Percentiles rank a stretch among this genome's conserved stretches.
phyloP scores from a whole-genome alignment of 31 red algal genomes.

The Endocladia muricata region DNA sequence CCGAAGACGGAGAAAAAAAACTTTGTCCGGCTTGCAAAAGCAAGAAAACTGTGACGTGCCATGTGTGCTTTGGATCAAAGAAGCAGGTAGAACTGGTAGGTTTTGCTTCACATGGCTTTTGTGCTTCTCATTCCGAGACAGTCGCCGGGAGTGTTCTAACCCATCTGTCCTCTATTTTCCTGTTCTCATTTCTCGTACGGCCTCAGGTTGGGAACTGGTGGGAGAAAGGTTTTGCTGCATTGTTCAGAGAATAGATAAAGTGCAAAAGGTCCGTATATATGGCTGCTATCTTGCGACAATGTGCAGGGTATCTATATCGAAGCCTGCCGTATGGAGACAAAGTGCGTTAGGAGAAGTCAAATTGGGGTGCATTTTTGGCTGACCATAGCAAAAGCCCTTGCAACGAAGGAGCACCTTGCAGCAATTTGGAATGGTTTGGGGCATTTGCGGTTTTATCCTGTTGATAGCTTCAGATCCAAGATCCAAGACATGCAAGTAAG shows the following conservation, averaged over 20 bases:
- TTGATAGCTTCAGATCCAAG: too few relatives aligned
- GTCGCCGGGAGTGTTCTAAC: not conserved
- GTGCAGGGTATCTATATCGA: too few relatives aligned
- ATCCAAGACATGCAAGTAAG: too few relatives aligned
- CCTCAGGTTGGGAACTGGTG: conserved; percentile 45
- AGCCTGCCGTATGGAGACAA: too few relatives aligned
- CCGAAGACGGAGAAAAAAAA: conserved; percentile 32
- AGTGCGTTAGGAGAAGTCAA: too few relatives aligned
- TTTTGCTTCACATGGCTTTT: not conserved
- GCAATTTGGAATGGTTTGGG: too few relatives aligned
- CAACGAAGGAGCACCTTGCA: too few relatives aligned
- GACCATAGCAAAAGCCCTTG: too few relatives aligned
- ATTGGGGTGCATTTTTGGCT: too few relatives aligned
- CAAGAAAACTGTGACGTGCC: conserved; percentile 42
- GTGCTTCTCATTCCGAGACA: not conserved
- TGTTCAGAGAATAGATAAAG: conserved; percentile 29
- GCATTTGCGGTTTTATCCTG: too few relatives aligned
- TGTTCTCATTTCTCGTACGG: not conserved
- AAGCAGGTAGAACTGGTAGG: conserved; percentile 72
- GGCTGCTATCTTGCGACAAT: too few relatives aligned
- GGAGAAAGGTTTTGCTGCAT: conserved; percentile 45
- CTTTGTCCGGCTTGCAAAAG: conserved; percentile 63
- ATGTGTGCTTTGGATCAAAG: conserved; percentile 64
- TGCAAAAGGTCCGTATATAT: too few relatives aligned
- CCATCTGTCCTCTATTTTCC: not conserved